phyloP scores from a whole-genome alignment of 2,329 filamentous ascomycete species.

The Nothopassalora personata region DNA sequence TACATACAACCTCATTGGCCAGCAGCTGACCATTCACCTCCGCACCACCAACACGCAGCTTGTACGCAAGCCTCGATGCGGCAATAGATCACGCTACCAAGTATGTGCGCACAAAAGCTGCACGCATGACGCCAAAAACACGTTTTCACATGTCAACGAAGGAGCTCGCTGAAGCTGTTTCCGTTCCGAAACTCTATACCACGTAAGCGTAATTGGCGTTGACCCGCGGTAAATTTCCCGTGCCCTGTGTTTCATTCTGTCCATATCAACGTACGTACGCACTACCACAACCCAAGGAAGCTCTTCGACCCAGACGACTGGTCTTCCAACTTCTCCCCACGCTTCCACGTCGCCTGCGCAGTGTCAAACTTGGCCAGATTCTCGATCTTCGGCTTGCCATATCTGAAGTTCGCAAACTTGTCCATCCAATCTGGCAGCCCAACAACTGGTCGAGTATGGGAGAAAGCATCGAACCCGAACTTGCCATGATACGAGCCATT shows the following conservation, averaged over 20 bases:
- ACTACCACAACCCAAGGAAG: slow-evolving; percentile 8
- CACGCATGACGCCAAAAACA: not conserved
- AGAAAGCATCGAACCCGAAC: slow-evolving; percentile 60
- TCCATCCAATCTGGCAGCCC: slow-evolving; percentile 10
- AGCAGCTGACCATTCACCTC: not conserved
- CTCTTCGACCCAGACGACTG: slow-evolving; percentile 5
- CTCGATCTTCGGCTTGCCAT: slow-evolving; percentile 6
- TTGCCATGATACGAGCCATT: slow-evolving; percentile 70
- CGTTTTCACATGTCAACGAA: not conserved
- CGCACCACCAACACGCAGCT: not conserved
- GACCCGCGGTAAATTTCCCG: not conserved
- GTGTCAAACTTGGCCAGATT: slow-evolving; percentile 6
- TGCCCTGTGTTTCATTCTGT: not conserved
- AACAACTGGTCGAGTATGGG: slow-evolving; percentile 38
- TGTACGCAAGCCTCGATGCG: not conserved
- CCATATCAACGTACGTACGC: not conserved
- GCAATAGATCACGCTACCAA: not conserved
- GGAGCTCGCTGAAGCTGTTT: not conserved
- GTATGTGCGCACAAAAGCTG: not conserved
- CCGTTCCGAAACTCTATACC: not conserved
- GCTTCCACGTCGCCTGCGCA: slow-evolving; percentile 10
- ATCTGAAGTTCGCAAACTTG: slow-evolving; percentile 2
- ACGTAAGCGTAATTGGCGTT: not conserved
- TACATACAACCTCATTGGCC: not conserved
- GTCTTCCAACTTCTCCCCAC: slow-evolving; percentile 9